Percentiles rank a stretch among this genome's conserved stretches.
phyloP scores from a whole-genome alignment of 116 monocot genomes.

The Zostera marina region DNA sequence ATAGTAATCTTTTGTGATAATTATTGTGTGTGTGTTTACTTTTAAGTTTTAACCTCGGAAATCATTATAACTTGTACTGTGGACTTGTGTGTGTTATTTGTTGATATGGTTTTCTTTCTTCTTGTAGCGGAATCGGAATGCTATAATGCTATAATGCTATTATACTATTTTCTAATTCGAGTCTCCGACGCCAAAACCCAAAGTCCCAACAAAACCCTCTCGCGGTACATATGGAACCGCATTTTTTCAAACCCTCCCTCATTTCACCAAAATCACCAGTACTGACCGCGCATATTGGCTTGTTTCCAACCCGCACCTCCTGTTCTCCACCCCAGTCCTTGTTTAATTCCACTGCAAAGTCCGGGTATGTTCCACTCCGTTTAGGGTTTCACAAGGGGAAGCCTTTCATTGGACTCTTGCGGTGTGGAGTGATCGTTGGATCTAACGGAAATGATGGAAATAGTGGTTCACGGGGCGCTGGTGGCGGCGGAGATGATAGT shows the following conservation, averaged over 20 bases:
- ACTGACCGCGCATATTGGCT: neutral
- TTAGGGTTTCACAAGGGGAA: constrained; percentile 2
- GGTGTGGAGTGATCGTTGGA: neutral
- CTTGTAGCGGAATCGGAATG: no score
- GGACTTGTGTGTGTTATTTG: no score
- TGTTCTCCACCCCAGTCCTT: neutral
- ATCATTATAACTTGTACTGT: no score
- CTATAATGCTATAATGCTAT: no score
- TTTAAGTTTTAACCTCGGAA: no score
- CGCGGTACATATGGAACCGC: neutral
- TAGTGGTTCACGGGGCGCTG: constrained; percentile 8
- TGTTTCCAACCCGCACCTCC: neutral
- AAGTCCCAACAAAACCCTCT: no score
- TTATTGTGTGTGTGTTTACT: no score
- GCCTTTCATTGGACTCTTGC: neutral
- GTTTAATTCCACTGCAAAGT: neutral
- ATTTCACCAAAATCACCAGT: neutral
- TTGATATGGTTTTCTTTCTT: no score
- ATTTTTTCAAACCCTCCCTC: neutral
- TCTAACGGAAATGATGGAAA: neutral
- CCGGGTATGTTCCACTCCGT: neutral
- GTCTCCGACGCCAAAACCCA: no score
- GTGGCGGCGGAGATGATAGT: constrained; percentile 16
- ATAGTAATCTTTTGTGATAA: no score
- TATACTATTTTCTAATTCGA: no score